Evolutionary conservation across 139 green algal species (phyloP), one percentile per base, ranked within the genome.

Genomic region (Picochlorum sp.): DNA sequence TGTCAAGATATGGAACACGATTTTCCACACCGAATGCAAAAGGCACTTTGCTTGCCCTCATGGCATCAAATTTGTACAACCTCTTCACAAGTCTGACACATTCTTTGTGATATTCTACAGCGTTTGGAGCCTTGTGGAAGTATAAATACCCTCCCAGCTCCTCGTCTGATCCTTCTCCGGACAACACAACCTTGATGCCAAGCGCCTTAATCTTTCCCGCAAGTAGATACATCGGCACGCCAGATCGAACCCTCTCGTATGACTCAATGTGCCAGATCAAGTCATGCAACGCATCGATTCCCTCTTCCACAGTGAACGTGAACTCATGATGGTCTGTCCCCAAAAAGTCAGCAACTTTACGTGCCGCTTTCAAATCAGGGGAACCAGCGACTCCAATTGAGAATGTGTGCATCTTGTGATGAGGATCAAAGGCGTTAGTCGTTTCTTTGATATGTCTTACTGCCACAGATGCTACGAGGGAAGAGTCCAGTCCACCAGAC

Each of bases 141-240:
- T 95, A 97, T 16, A 97, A 83, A 85, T 99, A 99, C 20, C 94
- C 94, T 6, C 93, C 94, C 65, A 97, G 93, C 14, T 92, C 76
- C 74, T 99, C 94, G 65, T 99, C 94, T 0, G 83, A 84, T 52
- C 94, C 94, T 83, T 99, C 94, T 7, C 94, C 94, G 3, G 74
- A 89, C 24, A 98, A 76, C 65, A 99, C 93, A 82, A 98, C 92
- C 81, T 97, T 97, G 60, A 93, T 82, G 24, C 90, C 90, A 45
- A 88, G 50, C 8, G 89, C 84, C 82, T 98, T 98, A 83, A 99
- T 97, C 78, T 91, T 92, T 44, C 92, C 81, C 10, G 77, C 77
- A 68, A 99, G 83, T 2, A 99, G 72, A 82, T 95, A 99, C 90
- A 98, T 98, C 61, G 94, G 94, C 61, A 92, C 90, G 18, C 80